Evolutionary conservation across 164 flowering plant species (phyloP).

Genomic region (Piper betle): DNA sequence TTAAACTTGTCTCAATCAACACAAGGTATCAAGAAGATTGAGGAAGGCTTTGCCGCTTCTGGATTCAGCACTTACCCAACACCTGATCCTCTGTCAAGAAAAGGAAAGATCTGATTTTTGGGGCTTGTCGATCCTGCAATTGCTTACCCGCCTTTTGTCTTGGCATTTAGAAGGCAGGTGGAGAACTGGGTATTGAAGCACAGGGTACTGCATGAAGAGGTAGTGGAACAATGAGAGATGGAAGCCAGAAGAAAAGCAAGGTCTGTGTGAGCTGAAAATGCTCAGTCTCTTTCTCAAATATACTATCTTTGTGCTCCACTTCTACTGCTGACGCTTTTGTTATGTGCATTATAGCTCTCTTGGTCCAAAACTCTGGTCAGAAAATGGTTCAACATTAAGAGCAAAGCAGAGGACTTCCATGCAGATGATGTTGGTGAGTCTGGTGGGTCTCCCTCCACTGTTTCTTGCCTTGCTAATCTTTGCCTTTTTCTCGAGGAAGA

Average conservation of each 20-base stretch:
- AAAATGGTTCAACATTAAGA: slow-evolving; percentile 78
- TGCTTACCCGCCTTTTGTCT: background rate
- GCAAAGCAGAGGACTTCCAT: slow-evolving; percentile 63
- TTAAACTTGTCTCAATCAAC: background rate
- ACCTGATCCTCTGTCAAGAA: background rate
- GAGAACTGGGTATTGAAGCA: background rate
- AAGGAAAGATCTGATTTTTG: slow-evolving; percentile 2
- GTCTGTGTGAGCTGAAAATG: slow-evolving; percentile 16
- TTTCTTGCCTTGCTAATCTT: background rate
- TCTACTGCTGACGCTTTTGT: background rate
- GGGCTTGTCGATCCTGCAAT: background rate
- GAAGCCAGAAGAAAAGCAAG: slow-evolving; percentile 81
- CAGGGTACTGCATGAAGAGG: slow-evolving; percentile 43
- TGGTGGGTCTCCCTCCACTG: slow-evolving; percentile 16
- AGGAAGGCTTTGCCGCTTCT: background rate
- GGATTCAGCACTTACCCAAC: background rate
- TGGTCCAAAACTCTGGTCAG: slow-evolving; percentile 81
- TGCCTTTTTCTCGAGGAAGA: background rate
- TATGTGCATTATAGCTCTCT: slow-evolving; percentile 36
- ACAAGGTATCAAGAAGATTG: background rate
- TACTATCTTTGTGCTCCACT: background rate
- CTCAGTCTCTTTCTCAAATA: background rate
- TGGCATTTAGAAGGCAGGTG: background rate
- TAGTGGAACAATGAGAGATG: slow-evolving; percentile 80
- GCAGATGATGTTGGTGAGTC: slow-evolving; percentile 49